A percentile compares a stretch with the other conserved stretches of the same genome.
These are phyloP conservation scores for Thinopyrum elongatum DNA, from an alignment of 176 grass and related monocot genomes.

Conservation along the genomic window DNA sequence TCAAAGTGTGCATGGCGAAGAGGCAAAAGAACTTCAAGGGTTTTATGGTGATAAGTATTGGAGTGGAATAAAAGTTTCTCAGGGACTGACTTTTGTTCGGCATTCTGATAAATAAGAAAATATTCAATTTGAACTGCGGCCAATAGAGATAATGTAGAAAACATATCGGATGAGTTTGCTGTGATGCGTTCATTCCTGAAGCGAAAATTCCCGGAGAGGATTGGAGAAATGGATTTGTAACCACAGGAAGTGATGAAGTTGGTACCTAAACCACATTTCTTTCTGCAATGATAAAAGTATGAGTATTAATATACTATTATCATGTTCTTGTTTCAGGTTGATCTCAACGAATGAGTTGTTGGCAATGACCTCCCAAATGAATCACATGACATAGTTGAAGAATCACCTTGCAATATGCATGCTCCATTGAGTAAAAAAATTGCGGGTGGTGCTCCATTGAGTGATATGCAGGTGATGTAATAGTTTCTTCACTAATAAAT, in stretches of 20 bases:
- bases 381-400: background rate
- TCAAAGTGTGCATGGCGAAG: background rate
- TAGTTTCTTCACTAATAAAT: too few relatives aligned
- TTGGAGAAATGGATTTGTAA: background rate
- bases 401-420: background rate
- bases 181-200: background rate
- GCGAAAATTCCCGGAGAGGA: background rate
- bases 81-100: background rate
- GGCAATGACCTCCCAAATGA: background rate
- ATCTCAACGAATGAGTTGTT: background rate
- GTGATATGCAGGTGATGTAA: too few relatives aligned
- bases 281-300: background rate
- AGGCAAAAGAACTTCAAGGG: background rate
- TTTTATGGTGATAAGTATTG: constrained; percentile 3
- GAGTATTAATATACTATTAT: background rate
- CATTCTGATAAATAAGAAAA: background rate
- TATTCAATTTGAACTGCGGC: background rate
- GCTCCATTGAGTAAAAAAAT: too few relatives aligned
- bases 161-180: background rate
- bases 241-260: background rate
- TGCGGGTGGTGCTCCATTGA: too few relatives aligned
- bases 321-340: background rate
- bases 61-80: background rate
- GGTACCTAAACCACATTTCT: background rate
- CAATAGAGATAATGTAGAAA: background rate